Base-by-base conservation (phyloP, 352 stramenopile genomes). In the Phytopythium sindhum region DNA sequence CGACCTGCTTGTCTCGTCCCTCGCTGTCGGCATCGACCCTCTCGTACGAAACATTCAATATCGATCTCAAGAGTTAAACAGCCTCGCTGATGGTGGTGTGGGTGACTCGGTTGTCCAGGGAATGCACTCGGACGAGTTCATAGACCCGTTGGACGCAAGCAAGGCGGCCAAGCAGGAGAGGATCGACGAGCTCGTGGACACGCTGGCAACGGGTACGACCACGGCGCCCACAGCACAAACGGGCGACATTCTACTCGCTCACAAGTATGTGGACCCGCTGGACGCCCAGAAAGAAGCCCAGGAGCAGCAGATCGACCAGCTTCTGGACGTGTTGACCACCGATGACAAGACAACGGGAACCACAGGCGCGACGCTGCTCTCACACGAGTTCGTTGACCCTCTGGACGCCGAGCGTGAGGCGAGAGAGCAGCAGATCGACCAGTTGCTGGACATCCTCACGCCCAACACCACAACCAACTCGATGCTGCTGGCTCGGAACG, bases 381-480 rank as follows among this genome's bases (percentile, higher is more conserved):
- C 55, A 64, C 45, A 58, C 62, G 42, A 60, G 69, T 58, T 45
- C 33, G 52, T 44, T 26, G 56, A 61, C 26, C 39, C 56, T 6
- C 41, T 61, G 14, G 63, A 68, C 35, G 66, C 62, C 24, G 57
- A 24, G 19, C 33, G 65, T 33, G 23, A 63, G 35, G 63, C 63
- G 56, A 72, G 71, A 42, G 66, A 70, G 21, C 45, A 74, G 41
- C 66, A 67, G 47, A 56, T 74, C n/a, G 62, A 67, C 14, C n/a
- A 60, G 12, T 47, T 75, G 21, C 58, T 73, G 41, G 53, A 73
- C 62, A 57, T 33, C 10, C 58, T 73, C 31, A 42, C 57, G 26
- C 57, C 10, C 11, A 48, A 28, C 29, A 57, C 41, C 7, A 52
- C 53, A 1, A 37, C 55, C 1, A 57, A 39, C 41, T 48, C 60